These are phyloP conservation scores for Cordyceps farinosa DNA, from an alignment of 2,329 filamentous ascomycete species.

Conservation along the genomic window DNA sequence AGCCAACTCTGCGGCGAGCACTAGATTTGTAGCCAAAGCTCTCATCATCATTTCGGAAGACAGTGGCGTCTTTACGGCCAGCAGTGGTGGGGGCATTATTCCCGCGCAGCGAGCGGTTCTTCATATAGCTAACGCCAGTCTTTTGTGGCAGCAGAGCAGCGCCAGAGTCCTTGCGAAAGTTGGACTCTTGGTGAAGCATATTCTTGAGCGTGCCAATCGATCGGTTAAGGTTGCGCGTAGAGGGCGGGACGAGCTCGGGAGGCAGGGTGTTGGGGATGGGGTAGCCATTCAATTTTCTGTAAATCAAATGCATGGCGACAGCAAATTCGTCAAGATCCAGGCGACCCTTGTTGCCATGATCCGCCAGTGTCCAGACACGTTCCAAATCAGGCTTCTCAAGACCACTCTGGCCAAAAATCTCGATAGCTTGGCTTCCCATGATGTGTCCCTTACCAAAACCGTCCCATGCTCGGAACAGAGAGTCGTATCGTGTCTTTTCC, in stretches of 20 bases:
- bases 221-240: slow-evolving; percentile 86
- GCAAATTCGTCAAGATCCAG: slow-evolving; percentile 96
- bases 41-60: slow-evolving; percentile 95
- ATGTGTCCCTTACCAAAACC: slow-evolving; percentile 91
- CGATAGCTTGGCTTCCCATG: slow-evolving; percentile 85
- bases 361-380: slow-evolving; percentile 89
- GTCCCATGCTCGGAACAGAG: slow-evolving; percentile 95
- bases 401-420: slow-evolving; percentile 95
- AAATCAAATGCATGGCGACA: slow-evolving; percentile 98
- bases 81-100: slow-evolving; percentile 52
- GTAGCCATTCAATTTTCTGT: slow-evolving; percentile 93
- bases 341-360: slow-evolving; percentile 89
- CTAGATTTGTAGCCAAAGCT: slow-evolving; percentile 90
- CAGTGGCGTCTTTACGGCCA: slow-evolving; percentile 86
- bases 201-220: slow-evolving; percentile 92
- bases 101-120: slow-evolving; percentile 85
- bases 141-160: slow-evolving; percentile 89
- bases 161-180: slow-evolving; percentile 82
- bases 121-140: slow-evolving; percentile 97
- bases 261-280: slow-evolving; percentile 84
- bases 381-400: slow-evolving; percentile 87
- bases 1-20: slow-evolving; percentile 76
- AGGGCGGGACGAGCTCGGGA: slow-evolving; percentile 89
- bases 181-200: slow-evolving; percentile 83
- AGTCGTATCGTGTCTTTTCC: slow-evolving; percentile 94